Evolutionary conservation across 306 rosid species (phyloP), one percentile per base, ranked within the genome.

Genomic region (Argentina anserina): DNA sequence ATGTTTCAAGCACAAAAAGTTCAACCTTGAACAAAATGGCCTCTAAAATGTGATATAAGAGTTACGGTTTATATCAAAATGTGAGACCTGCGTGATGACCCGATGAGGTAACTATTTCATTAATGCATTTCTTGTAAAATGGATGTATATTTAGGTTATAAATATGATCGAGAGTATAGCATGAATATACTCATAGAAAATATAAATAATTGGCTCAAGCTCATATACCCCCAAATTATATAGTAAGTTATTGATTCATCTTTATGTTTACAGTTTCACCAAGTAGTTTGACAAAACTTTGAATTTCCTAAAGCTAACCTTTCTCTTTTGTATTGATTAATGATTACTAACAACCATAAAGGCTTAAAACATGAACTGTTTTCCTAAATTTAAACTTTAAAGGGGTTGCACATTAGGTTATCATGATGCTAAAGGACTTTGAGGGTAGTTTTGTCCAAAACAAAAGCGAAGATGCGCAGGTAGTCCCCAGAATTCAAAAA

Each of bases 401-500:
- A n/a, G n/a, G n/a, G n/a, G n/a, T n/a, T n/a, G n/a, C 26, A 9
- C 21, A 31, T 29, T 4, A 67, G 8, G 5, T 15, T 18, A 47
- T 23, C n/a, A n/a, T n/a, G 66, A 67, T 31, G 64, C 37, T 17
- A 1, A n/a, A n/a, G 15, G 46, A 26, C 8, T 6, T n/a, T 13
- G 58, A 50, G 69, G 70, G 41, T 20, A 67, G 49, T 46, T 59
- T 67, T 13, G 66, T 67, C 70, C 65, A 14, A 47, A 4, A 39
- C 7, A 26, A 46, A 36, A 45, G 59, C 25, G 7, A 9, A 23
- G 12, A 6, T 36, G 42, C 29, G 46, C 33, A 55, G 50, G 21
- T 43, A 15, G 52, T 14, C 13, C 63, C 72, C 41, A 64, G 66
- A 78, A 31, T 34, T 42, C 0, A 33, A 78, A 77, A 78, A 8